Evolutionary conservation across 2,329 filamentous ascomycete species (phyloP), one percentile per base, ranked within the genome.

Genomic region (Diplocarpon rosae): DNA sequence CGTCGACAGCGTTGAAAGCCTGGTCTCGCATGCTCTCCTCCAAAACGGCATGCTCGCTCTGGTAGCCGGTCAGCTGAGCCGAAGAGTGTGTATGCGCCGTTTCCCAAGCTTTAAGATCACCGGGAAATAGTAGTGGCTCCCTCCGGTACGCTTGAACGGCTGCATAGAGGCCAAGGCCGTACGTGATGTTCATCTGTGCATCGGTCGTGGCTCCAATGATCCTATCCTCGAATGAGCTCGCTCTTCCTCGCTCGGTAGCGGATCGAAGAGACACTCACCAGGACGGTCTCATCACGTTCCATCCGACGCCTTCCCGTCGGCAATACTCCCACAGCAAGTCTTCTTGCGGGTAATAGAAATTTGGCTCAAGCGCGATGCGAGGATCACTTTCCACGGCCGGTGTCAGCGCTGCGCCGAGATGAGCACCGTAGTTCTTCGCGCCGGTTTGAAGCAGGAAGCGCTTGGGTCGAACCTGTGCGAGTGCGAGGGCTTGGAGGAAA

Each of bases 291-390:
- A 65, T 65, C 13, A 73, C 59, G 48, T 68, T 73, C 67, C 67
- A 75, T 16, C 49, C 48, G 8, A 64, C 60, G 10, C 51, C 55
- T 15, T n/a, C 11, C 1, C 58, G 52, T 17, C 59, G 51, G 55
- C 69, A 70, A 52, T 64, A 75, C 1, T 59, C 53, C 39, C 56
- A 63, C 1, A 76, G 62, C 3, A 61, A 57, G 48, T 75, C 70
- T 59, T 75, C 71, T 59, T 76, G 71, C 0, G 63, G 57, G 50
- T 73, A 75, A 63, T 75, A 76, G 58, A 76, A 75, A 56, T 75
- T 75, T 1, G 67, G 65, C 45, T 69, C 67, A 0, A 70, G 59
- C 5, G 55, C 53, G 3, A 68, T 58, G 10, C 69, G 62, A 3
- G 66, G 64, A 46, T 70, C 68, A 8, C 61, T 62, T 53, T 75